Base-by-base conservation (phyloP, 805 yeast species). In the Barnettozyma salicaria region DNA sequence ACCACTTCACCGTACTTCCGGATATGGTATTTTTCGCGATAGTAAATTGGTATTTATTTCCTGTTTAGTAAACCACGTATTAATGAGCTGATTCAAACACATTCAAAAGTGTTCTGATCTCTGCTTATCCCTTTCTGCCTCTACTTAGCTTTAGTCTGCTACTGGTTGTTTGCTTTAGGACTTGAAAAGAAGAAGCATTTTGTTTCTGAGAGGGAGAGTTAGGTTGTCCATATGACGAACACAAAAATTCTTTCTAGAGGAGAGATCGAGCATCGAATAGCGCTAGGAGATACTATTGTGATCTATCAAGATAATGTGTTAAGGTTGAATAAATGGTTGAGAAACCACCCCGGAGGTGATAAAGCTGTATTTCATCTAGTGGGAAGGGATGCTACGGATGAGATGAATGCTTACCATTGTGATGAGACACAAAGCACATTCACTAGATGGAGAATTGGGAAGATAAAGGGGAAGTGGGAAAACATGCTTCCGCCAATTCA, bases 321-420 rank as follows among this genome's bases (percentile, higher is more conserved):
- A 28, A 72, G 76, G 46, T 63, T 88, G 40, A 78, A 86, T 37
- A 45, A 60, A 7, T 87, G 95, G 96, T 58, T 87, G 24, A 65
- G 65, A 19, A 65, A 50, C 34, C 96, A 87, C 58, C 96, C 96
- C 0, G 96, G 96, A 12, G 96, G 96, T 5, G 89, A 80, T 41
- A 82, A 76, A 52, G 89, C 94, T 2, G 78, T 88, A 6, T 67
- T 66, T 49, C 96, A 88, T 59, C 69, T 87, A 80, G 74, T 87
- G 4, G 96, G 96, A 2, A 63, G 90, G 39, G 95, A 87, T 59
- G 95, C 95, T 16, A 80, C 92, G 0, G 95, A 86, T 55, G 96
- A 88, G 56, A 86, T 87, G 84, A 72, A 78, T 36, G 88, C 89
- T 7, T 87, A 85, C 51, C 96, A 87, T 55, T 57, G 73, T 30